Evolutionary conservation across 2,329 filamentous ascomycete species (phyloP), one percentile per base, ranked within the genome.

Genomic region (Lomentospora prolificans): DNA sequence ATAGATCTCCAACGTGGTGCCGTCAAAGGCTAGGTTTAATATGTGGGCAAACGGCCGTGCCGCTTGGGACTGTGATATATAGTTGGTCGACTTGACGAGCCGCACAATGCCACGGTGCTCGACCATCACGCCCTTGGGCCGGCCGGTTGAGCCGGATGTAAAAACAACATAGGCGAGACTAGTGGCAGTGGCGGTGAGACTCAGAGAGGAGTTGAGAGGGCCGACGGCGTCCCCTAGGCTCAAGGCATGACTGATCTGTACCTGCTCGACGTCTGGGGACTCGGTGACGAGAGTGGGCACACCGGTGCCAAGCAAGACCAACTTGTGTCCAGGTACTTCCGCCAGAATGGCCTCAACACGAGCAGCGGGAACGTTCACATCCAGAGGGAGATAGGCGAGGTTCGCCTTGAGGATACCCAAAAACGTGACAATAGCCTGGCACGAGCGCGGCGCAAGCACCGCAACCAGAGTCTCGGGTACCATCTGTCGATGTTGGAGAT

Each of bases 351-450:
- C 54, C 17, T 60, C 56, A 8, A 64, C 53, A 6, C 64, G 59
- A 0, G 14, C 54, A 4, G 9, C 25, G 22, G 64, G 63, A 5
- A 30, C 44, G 6, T 61, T 62, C 5, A 56, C 31, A 51, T 65
- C 63, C 0, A 66, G 53, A 0, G 64, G 64, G 3, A 66, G 44
- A 46, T 66, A 66, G 2, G 64, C 64, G 9, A 64, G 19, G 30
- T 57, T 59, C 2, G 64, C 62, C 36, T 64, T 65, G 5, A 66
- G 52, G 46, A 65, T 60, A 10, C 63, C 63, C 0, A 64, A n/a
- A 12, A 66, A 61, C 1, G 62, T 59, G 9, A 60, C 50, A 6
- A 64, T 55, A 0, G 64, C 60, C 28, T 64, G 36, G n/a, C 65
- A 66, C 0, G 63, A 65, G 0, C 64, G 55, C 1, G 19, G 19